Evolutionary conservation across 1,139 yeast genomes (phyloP).

Genomic region (Geotrichum citri-aurantii): DNA sequence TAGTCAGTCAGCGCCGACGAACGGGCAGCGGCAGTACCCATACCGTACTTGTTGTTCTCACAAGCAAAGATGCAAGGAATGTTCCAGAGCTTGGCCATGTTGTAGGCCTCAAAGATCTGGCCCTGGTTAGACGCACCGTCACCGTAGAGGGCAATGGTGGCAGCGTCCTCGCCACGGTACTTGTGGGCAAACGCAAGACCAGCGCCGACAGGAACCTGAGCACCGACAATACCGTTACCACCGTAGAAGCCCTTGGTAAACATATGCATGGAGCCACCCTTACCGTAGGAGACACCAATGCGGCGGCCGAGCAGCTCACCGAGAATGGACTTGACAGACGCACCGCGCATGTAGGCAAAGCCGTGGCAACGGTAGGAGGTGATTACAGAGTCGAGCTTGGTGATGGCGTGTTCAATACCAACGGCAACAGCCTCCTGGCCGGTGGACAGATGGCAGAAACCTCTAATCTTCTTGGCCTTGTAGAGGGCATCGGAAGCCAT

Average conservation of each 20-base stretch:
- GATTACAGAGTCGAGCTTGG: slow-evolving; percentile 76
- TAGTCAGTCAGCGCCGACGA: slow-evolving; percentile 97
- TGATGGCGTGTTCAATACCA: slow-evolving; percentile 93
- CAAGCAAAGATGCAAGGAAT: slow-evolving; percentile 92
- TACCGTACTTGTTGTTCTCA: slow-evolving; percentile 98
- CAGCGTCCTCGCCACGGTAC: slow-evolving; percentile 69
- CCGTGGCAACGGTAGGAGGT: slow-evolving; percentile 99
- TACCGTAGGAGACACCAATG: slow-evolving; percentile 91
- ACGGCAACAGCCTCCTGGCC: slow-evolving; percentile 99
- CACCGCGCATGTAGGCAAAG: slow-evolving; percentile 93
- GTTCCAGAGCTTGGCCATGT: slow-evolving; percentile 99
- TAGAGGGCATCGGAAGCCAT: slow-evolving; percentile 98
- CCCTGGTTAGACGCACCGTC: slow-evolving; percentile 99
- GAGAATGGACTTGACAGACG: slow-evolving; percentile 79
- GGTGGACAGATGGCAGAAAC: slow-evolving; percentile 95
- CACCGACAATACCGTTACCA: slow-evolving; percentile 99
- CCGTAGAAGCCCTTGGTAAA: slow-evolving; percentile 93
- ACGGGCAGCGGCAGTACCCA: slow-evolving; percentile 98
- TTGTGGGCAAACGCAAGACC: slow-evolving; percentile 97
- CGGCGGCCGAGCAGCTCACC: slow-evolving; percentile 98
- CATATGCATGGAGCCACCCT: slow-evolving; percentile 99
- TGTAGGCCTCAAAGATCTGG: slow-evolving; percentile 93
- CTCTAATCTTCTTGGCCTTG: slow-evolving; percentile 97
- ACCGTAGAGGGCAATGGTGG: slow-evolving; percentile 88
- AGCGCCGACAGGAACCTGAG: slow-evolving; percentile 97